Evolutionary conservation across 2,329 filamentous ascomycete genomes (phyloP).

Genomic region (Pseudonectria foliicola): DNA sequence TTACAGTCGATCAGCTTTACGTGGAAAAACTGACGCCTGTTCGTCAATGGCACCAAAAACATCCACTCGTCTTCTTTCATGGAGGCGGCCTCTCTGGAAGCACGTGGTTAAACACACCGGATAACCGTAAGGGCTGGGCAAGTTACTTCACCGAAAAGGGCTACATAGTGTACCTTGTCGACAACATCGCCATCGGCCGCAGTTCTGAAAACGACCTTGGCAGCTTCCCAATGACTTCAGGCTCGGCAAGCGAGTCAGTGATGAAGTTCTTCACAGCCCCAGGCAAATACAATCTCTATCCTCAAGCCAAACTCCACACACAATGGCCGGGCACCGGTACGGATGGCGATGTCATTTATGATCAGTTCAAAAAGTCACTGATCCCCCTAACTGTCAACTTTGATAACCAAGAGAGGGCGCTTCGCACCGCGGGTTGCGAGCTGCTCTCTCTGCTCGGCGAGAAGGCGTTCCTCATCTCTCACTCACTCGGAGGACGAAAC

Average conservation of each 20-base stretch:
- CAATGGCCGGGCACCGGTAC: constrained; percentile 13
- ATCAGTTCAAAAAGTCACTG: constrained; percentile 13
- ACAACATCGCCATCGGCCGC: constrained; percentile 8
- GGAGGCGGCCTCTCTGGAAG: constrained; percentile 12
- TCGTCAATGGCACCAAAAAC: not conserved
- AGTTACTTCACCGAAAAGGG: constrained; percentile 10
- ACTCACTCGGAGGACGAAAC: constrained; percentile 11
- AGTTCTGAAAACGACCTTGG: constrained; percentile 5
- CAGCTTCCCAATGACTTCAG: constrained; percentile 4
- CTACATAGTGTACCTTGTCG: constrained; percentile 10
- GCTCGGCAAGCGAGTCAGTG: constrained; percentile 7
- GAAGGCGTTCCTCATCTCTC: constrained; percentile 13
- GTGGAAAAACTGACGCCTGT: constrained; percentile 11
- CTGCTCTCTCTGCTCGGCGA: constrained; percentile 12
- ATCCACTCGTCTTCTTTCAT: constrained; percentile 14
- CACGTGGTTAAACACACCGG: constrained; percentile 14
- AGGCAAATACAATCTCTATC: constrained; percentile 7
- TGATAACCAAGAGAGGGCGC: constrained; percentile 7
- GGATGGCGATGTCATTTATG: constrained; percentile 8
- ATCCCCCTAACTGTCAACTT: constrained; percentile 13
- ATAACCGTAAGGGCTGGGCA: constrained; percentile 12
- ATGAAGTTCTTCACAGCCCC: constrained; percentile 11
- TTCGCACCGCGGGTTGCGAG: constrained; percentile 10
- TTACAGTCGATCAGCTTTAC: constrained; percentile 13
- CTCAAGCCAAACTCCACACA: constrained; percentile 10